Conservation (phyloP, 2,329 filamentous ascomycete genomes). For the Dryadomyces quercus-mongolicae region DNA sequence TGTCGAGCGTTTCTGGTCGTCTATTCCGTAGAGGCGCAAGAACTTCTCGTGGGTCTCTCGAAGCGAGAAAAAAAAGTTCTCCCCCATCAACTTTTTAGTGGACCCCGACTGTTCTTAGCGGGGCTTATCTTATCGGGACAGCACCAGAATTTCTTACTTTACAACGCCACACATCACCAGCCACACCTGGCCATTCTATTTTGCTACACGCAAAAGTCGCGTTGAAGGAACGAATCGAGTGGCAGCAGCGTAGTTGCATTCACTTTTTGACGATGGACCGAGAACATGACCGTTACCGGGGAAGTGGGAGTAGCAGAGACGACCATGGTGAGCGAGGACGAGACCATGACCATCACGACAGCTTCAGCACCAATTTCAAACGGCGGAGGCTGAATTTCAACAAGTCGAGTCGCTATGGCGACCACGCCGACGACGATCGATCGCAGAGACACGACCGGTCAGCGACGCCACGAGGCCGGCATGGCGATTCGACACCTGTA, state of each 20-base stretch:
- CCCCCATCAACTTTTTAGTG: slow-evolving; percentile 22
- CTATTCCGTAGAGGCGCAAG: neutral
- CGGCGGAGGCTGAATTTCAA: slow-evolving; percentile 54
- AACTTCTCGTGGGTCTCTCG: too few relatives aligned
- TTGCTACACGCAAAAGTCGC: neutral
- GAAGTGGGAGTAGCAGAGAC: neutral
- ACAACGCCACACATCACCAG: slow-evolving; percentile 3
- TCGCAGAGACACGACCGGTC: slow-evolving; percentile 26
- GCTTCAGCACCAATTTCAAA: slow-evolving; percentile 28
- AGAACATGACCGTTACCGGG: neutral
- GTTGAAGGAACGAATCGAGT: too few relatives aligned
- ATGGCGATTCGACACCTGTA: slow-evolving; percentile 24
- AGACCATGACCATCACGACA: slow-evolving; percentile 4
- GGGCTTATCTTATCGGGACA: slow-evolving; percentile 23
- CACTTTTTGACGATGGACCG: neutral
- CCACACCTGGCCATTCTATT: slow-evolving; percentile 2
- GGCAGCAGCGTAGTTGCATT: neutral
- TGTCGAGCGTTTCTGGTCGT: neutral
- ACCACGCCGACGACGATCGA: slow-evolving; percentile 43
- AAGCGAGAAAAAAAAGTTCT: neutral
- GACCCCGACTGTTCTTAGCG: slow-evolving; percentile 8
- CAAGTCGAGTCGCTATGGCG: slow-evolving; percentile 33
- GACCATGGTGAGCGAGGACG: neutral
- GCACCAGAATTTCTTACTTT: neutral
- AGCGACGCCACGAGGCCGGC: slow-evolving; percentile 9